Percentiles rank a stretch among this genome's conserved stretches.
phyloP scores from a whole-genome alignment of 768 basidiomycete species.

The Rossbeevera mucosa region DNA sequence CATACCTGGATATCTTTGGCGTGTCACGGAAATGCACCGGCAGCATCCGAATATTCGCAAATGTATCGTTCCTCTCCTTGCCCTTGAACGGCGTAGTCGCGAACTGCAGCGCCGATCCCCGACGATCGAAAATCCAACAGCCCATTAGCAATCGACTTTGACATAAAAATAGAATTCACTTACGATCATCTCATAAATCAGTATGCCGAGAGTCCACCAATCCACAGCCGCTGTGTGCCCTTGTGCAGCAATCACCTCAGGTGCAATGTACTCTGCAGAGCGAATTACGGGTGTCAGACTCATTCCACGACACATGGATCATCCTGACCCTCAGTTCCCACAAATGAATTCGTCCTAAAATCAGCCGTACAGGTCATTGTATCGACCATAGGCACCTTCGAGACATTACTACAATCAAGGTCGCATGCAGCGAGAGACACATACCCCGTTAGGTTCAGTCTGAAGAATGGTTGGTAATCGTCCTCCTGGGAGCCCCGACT shows the following conservation, averaged over 20 bases:
- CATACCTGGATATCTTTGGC: slow-evolving; percentile 73
- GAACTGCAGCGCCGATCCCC: slow-evolving; percentile 52
- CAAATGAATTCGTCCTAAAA: slow-evolving; percentile 98
- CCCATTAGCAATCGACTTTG: slow-evolving; percentile 31
- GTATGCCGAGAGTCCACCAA: slow-evolving; percentile 98
- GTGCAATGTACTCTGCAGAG: slow-evolving; percentile 90
- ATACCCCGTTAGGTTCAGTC: slow-evolving; percentile 84
- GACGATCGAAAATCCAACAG: slow-evolving; percentile 29
- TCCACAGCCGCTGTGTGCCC: slow-evolving; percentile 98
- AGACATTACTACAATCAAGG: slow-evolving; percentile 3
- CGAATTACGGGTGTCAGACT: slow-evolving; percentile 16
- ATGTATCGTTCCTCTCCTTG: slow-evolving; percentile 88
- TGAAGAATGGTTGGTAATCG: slow-evolving; percentile 83
- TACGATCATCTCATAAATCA: slow-evolving; percentile 99
- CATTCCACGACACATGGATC: slow-evolving; percentile 7
- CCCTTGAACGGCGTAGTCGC: slow-evolving; percentile 99
- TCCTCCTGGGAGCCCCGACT: slow-evolving; percentile 80
- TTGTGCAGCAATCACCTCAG: slow-evolving; percentile 94
- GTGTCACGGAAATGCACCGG: slow-evolving; percentile 84
- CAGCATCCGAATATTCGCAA: slow-evolving; percentile 87
- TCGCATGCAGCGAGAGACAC: slow-evolving; percentile 22
- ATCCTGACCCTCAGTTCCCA: slow-evolving; percentile 90
- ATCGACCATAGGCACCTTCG: slow-evolving; percentile 86
- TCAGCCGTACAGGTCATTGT: slow-evolving; percentile 96
- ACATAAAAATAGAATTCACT: slow-evolving; percentile 38